Base-by-base conservation (phyloP, 140 eudicot species). In the Senecio squalidus region DNA sequence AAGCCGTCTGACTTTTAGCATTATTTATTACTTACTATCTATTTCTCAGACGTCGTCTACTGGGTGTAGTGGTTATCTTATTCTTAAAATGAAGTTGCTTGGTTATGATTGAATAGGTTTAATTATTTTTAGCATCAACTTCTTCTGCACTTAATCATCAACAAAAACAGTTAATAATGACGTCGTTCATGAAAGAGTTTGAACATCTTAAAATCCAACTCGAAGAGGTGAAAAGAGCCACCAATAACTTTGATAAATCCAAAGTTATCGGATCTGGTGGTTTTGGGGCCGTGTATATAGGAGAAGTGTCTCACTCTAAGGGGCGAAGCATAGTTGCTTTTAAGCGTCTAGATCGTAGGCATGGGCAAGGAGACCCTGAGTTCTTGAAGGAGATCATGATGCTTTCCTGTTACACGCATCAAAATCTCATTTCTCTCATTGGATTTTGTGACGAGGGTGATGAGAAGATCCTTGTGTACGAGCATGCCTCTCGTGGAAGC, bases 401-500 rank as follows among this genome's bases (percentile, higher is more conserved):
- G 30, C 67, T 61, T 28, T 45, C 67, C 3, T 45, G 45, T 26
- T 61, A 18, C 46, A 46, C 8, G 4, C 57, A 61, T 26, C 31
- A 45, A 45, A 61, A 61, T 29, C 31, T 61, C 23, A 44, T 61
- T 3, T 45, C 67, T 0, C 64, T 58, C 8, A 15, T 58, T 0
- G 64, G 64, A 39, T 58, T 20, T 21, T 58, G 64, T 9, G 9
- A 13, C 23, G 23, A 58, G 2, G 4, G 3, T 0, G 33, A 29
- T n/a, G 50, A 24, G 64, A 39, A 13, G 64, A 39, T 58, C 36
- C 64, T 58, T 6, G 34, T 58, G 1, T 56, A 56, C 13, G 62
- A 56, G 18, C 25, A 56, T 22, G 62, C 30, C 1, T 34, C 48
- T 1, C 47, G 10, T 56, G 62, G 62, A 10, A 56, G 62, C 28